phyloP scores from a whole-genome alignment of 176 grass and related monocot genomes.

The Tillandsia leiboldiana region DNA sequence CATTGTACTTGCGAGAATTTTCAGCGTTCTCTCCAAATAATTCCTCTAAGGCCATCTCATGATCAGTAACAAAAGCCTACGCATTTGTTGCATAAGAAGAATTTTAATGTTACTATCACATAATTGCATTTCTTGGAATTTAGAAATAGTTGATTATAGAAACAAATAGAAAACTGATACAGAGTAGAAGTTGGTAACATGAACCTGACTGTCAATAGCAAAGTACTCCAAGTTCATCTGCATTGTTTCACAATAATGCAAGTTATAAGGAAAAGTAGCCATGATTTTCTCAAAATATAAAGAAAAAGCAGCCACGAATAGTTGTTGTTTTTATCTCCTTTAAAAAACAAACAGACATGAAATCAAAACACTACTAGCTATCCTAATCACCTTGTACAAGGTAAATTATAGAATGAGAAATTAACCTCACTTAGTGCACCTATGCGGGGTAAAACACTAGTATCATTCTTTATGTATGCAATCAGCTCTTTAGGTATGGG shows the following conservation, averaged over 20 bases:
- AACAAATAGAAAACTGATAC: neutral
- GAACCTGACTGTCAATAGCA: conserved; percentile 88
- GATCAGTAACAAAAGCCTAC: conserved; percentile 84
- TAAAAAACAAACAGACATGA: conserved; percentile 4
- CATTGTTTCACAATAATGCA: conserved; percentile 24
- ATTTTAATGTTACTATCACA: conserved; percentile 2
- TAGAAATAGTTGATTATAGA: neutral
- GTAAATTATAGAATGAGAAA: conserved; percentile 9
- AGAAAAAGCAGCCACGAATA: neutral
- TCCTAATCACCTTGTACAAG: too few relatives aligned
- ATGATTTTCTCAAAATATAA: neutral
- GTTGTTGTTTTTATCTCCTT: too few relatives aligned
- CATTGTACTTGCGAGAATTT: conserved; percentile 56
- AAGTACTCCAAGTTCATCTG: conserved; percentile 99
- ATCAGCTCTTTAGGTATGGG: conserved; percentile 79
- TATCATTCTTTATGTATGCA: conserved; percentile 85
- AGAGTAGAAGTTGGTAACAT: too few relatives aligned
- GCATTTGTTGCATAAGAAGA: conserved; percentile 13
- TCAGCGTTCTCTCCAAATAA: conserved; percentile 48
- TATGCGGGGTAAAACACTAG: conserved; percentile 82
- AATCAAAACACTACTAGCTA: too few relatives aligned
- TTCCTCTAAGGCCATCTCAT: conserved; percentile 71
- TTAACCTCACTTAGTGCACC: conserved; percentile 92
- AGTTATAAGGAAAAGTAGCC: neutral
- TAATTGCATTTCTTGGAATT: neutral